Evolutionary conservation across 176 grass and related monocot species (phyloP).

Genomic region (Phyllostachys edulis): DNA sequence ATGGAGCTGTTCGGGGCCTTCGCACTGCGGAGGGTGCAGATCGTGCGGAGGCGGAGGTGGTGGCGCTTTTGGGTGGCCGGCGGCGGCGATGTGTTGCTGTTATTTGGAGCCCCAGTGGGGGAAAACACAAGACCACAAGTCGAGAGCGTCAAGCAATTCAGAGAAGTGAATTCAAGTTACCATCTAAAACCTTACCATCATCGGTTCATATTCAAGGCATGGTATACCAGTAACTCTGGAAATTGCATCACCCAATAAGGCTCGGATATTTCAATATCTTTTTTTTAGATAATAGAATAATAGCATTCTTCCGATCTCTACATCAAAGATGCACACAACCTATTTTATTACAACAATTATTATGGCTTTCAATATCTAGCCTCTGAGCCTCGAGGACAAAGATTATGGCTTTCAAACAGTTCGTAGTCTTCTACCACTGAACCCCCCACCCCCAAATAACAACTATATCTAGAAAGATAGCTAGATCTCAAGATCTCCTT

Average conservation of each 20-base stretch:
- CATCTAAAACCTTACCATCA: constrained; percentile 20
- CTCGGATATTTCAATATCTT: constrained; percentile 4
- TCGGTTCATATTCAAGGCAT: not conserved
- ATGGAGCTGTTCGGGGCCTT: too few species aligned
- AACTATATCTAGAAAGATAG: not conserved
- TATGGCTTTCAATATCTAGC: constrained; percentile 11
- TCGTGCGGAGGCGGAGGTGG: not conserved
- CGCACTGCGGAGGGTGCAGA: too few species aligned
- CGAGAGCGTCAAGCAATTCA: not conserved
- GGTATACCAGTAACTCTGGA: not conserved
- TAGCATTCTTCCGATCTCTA: too few species aligned
- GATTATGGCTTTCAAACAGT: not conserved
- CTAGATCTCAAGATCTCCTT: constrained; percentile 14
- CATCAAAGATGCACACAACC: too few species aligned
- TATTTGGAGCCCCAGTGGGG: not conserved
- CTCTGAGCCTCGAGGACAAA: not conserved
- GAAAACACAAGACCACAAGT: not conserved
- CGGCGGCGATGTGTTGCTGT: not conserved
- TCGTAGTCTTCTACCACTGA: not conserved
- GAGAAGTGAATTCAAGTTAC: not conserved
- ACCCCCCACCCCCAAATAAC: not conserved
- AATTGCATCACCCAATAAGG: not conserved
- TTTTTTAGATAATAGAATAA: too few species aligned
- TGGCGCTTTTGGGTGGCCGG: too few species aligned
- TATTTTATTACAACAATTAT: too few species aligned